phyloP scores from a whole-genome alignment of 75 land plant genomes.

The Adiantum capillusveneris region DNA sequence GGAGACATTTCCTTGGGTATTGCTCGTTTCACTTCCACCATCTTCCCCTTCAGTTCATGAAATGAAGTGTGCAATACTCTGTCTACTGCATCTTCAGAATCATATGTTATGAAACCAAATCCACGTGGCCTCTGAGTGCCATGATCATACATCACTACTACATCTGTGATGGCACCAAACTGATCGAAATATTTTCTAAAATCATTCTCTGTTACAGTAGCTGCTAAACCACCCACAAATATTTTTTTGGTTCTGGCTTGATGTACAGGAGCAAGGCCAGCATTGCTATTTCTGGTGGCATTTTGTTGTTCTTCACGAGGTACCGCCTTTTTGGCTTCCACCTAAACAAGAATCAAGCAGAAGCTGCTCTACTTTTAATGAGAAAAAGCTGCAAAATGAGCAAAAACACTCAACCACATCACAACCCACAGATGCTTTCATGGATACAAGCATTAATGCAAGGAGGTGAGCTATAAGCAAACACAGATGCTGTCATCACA shows the following conservation, averaged over 20 bases:
- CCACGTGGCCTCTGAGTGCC: constrained; percentile 97
- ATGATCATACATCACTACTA: constrained; percentile 99
- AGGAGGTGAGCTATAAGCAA: background rate
- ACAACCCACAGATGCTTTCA: no score
- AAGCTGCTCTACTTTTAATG: background rate
- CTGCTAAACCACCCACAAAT: constrained; percentile 96
- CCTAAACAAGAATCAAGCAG: constrained; percentile 33
- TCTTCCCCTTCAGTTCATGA: constrained; percentile 96
- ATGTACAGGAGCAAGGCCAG: constrained; percentile 46
- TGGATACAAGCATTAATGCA: background rate
- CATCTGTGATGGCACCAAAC: constrained; percentile 91
- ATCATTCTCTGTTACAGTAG: constrained; percentile 87
- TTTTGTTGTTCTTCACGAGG: constrained; percentile 86
- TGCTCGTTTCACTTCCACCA: constrained; percentile 97
- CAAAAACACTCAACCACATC: no score
- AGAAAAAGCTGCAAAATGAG: background rate
- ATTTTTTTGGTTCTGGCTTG: constrained; percentile 86
- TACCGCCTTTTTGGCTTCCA: constrained; percentile 98
- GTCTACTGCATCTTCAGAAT: constrained; percentile 95
- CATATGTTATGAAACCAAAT: constrained; percentile 94
- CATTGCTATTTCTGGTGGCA: constrained; percentile 21
- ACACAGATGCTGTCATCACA: constrained; percentile 15
- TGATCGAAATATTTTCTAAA: constrained; percentile 95
- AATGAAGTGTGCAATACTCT: constrained; percentile 75
- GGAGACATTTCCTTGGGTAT: constrained; percentile 90